These are phyloP conservation scores for Cordyceps javanica DNA, from an alignment of 2,329 filamentous ascomycete species.

Conservation along the genomic window DNA sequence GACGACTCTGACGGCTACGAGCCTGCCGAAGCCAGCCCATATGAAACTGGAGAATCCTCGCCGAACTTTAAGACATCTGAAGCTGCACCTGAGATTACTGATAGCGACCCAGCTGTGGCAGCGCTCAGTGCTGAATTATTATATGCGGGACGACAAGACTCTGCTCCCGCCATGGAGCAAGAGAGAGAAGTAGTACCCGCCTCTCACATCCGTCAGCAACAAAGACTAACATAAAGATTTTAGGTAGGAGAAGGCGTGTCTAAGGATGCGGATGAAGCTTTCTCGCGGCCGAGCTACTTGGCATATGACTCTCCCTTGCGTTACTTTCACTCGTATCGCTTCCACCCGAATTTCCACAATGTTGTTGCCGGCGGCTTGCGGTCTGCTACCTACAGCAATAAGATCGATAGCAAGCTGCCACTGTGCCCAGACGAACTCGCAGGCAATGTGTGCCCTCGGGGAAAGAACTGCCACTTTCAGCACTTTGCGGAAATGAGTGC, in stretches of 20 bases:
- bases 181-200: constrained; percentile 35
- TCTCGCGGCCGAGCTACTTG: constrained; percentile 21
- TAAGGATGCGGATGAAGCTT: background rate
- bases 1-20: constrained; percentile 47
- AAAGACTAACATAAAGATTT: background rate
- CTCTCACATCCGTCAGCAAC: background rate
- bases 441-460: constrained; percentile 63
- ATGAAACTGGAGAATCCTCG: constrained; percentile 14
- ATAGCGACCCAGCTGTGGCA: constrained; percentile 1
- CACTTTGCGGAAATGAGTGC: constrained; percentile 56
- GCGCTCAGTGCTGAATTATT: constrained; percentile 20
- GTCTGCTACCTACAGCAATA: constrained; percentile 90
- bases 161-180: constrained; percentile 18
- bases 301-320: constrained; percentile 81
- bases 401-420: constrained; percentile 68
- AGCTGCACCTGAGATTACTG: background rate
- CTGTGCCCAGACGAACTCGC: constrained; percentile 72
- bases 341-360: constrained; percentile 69
- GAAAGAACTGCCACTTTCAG: constrained; percentile 65
- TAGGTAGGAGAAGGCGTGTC: background rate
- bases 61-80: background rate
- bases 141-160: constrained; percentile 23
- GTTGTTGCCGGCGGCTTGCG: constrained; percentile 70
- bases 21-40: constrained; percentile 38
- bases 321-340: constrained; percentile 82